Evolutionary conservation across 2,329 filamentous ascomycete species (phyloP).

Genomic region (Arthrinium puccinioides): DNA sequence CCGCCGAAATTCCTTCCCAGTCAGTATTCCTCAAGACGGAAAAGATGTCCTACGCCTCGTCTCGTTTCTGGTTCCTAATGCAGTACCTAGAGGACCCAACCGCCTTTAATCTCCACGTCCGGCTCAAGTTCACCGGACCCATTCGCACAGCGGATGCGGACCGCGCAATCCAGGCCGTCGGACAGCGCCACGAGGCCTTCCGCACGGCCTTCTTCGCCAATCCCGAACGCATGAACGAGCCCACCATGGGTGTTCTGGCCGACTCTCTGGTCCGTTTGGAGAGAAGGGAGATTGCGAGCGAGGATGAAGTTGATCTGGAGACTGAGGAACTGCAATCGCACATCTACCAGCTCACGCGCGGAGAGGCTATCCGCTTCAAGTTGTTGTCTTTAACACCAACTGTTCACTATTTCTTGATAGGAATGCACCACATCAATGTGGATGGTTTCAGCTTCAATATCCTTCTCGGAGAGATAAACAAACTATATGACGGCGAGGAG

Average conservation of each 20-base stretch:
- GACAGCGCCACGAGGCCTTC: constrained; percentile 23
- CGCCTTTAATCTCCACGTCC: constrained; percentile 30
- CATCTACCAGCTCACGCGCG: constrained; percentile 29
- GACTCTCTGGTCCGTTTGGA: not conserved
- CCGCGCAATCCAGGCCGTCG: constrained; percentile 24
- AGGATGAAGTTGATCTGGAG: constrained; percentile 20
- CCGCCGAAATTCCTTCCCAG: not conserved
- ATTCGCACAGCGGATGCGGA: constrained; percentile 21
- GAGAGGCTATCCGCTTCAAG: constrained; percentile 24
- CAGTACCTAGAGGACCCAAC: constrained; percentile 27
- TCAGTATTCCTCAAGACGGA: constrained; percentile 4
- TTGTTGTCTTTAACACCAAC: constrained; percentile 24
- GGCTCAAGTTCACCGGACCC: constrained; percentile 21
- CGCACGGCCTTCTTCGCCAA: constrained; percentile 23
- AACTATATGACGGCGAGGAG: constrained; percentile 7
- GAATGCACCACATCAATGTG: constrained; percentile 40
- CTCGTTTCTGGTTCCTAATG: constrained; percentile 30
- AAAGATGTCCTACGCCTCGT: constrained; percentile 29
- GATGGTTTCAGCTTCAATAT: constrained; percentile 34
- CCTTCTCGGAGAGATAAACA: constrained; percentile 7
- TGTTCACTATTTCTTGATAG: constrained; percentile 31
- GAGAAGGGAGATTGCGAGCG: not conserved
- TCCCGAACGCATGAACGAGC: constrained; percentile 4
- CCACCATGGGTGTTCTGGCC: constrained; percentile 5
- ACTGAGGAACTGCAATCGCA: constrained; percentile 22